Percentiles rank a stretch among this genome's conserved stretches.
phyloP scores from a whole-genome alignment of 768 basidiomycete species.

The Hypsizygus marmoreus region DNA sequence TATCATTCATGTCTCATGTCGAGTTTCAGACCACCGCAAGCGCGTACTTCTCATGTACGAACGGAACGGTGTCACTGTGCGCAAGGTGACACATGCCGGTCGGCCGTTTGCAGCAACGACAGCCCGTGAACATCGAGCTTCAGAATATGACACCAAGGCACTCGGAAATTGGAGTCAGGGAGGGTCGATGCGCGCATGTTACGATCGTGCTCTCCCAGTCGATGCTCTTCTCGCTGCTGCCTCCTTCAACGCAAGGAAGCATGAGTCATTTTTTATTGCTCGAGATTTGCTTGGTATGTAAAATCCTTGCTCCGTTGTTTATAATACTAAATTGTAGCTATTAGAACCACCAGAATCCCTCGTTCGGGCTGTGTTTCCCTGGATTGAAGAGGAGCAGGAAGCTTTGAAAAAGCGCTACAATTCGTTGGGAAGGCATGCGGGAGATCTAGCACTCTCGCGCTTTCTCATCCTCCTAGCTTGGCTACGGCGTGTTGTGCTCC shows the following conservation, averaged over 20 bases:
- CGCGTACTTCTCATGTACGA: slow-evolving; percentile 22
- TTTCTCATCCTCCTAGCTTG: slow-evolving; percentile 23
- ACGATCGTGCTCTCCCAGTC: slow-evolving; percentile 24
- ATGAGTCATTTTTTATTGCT: slow-evolving; percentile 22
- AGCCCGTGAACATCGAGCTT: slow-evolving; percentile 22
- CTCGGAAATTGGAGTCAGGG: slow-evolving; percentile 16
- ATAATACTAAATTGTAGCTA: background rate
- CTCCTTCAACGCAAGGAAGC: slow-evolving; percentile 22
- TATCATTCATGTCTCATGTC: background rate
- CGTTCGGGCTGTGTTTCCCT: slow-evolving; percentile 7
- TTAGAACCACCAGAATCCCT: slow-evolving; percentile 19
- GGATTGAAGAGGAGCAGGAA: slow-evolving; percentile 5
- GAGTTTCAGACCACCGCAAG: slow-evolving; percentile 29
- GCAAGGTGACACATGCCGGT: slow-evolving; percentile 11
- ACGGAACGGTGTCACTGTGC: slow-evolving; percentile 18
- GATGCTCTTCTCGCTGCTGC: slow-evolving; percentile 27
- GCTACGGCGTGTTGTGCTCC: slow-evolving; percentile 18
- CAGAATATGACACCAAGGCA: slow-evolving; percentile 23
- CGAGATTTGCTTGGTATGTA: slow-evolving; percentile 16
- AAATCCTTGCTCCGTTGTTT: background rate
- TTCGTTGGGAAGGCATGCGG: background rate
- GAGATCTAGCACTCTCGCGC: slow-evolving; percentile 19
- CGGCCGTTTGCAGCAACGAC: slow-evolving; percentile 21
- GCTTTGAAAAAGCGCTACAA: background rate
- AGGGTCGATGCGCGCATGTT: slow-evolving; percentile 19